Evolutionary conservation across 2,329 filamentous ascomycete species (phyloP).

Genomic region (Chaetomium strumarium): DNA sequence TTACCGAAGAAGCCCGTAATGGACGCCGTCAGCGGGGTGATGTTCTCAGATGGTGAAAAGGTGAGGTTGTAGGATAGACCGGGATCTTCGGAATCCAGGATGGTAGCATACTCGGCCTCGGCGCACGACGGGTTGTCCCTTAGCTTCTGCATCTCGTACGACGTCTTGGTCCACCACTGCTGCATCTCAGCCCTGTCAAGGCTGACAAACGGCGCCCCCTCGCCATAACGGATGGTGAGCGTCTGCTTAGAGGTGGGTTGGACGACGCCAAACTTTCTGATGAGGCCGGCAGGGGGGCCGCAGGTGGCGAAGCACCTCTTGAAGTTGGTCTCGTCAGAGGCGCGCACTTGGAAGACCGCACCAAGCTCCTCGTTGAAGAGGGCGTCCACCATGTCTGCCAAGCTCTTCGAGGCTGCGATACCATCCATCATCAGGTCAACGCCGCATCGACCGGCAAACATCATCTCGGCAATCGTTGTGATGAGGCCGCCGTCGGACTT

Average conservation of each 20-base stretch:
- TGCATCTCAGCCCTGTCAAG: constrained; percentile 70
- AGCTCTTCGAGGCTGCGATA: constrained; percentile 55
- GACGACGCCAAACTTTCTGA: constrained; percentile 78
- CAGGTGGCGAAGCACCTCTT: constrained; percentile 86
- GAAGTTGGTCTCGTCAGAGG: constrained; percentile 78
- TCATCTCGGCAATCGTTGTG: constrained; percentile 92
- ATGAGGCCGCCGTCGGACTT: constrained; percentile 88
- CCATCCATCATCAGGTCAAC: constrained; percentile 78
- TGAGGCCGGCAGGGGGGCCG: constrained; percentile 72
- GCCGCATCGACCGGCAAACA: constrained; percentile 91
- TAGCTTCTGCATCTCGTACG: constrained; percentile 82
- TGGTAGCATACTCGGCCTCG: constrained; percentile 71
- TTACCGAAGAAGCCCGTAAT: constrained; percentile 53
- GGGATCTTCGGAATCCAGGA: constrained; percentile 69
- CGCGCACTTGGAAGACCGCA: constrained; percentile 90
- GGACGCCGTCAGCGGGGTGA: constrained; percentile 61
- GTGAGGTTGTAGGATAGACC: constrained; percentile 80
- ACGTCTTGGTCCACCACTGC: constrained; percentile 82
- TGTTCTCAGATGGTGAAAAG: constrained; percentile 72
- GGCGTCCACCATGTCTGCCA: constrained; percentile 62
- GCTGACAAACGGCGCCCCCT: constrained; percentile 57
- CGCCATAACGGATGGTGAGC: constrained; percentile 67
- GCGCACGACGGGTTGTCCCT: constrained; percentile 85
- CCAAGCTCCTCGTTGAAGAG: constrained; percentile 97
- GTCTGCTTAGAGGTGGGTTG: constrained; percentile 65